Evolutionary conservation across 2,329 filamentous ascomycete genomes (phyloP).

Genomic region (Aaosphaeria pasadenensis): DNA sequence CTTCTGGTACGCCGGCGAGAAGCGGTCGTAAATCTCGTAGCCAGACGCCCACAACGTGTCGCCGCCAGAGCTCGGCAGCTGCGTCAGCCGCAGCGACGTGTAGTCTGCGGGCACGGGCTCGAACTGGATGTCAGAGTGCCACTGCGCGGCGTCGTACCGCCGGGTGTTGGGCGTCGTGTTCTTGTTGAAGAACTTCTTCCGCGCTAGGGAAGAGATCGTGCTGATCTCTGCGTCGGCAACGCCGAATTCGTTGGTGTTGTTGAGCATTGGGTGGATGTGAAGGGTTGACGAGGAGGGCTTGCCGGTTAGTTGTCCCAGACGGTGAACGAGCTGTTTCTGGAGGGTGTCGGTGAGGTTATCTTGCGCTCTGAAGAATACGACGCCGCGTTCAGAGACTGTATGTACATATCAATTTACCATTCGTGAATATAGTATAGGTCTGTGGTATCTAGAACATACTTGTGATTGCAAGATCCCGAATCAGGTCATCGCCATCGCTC

Average conservation of each 20-base stretch:
- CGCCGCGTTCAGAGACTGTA: constrained; percentile 64
- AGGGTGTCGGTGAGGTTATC: constrained; percentile 57
- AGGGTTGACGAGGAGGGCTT: constrained; percentile 57
- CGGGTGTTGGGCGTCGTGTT: constrained; percentile 30
- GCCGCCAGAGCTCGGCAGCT: constrained; percentile 30
- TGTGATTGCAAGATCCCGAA: constrained; percentile 51
- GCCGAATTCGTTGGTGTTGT: constrained; percentile 35
- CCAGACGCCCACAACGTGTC: constrained; percentile 39
- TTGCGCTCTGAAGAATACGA: constrained; percentile 68
- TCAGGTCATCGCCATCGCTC: constrained; percentile 24
- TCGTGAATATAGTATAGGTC: not conserved
- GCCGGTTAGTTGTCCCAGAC: constrained; percentile 57
- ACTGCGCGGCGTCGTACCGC: constrained; percentile 42
- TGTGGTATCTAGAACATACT: constrained; percentile 41
- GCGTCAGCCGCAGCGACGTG: constrained; percentile 29
- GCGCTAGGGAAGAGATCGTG: constrained; percentile 30
- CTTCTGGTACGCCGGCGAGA: constrained; percentile 46
- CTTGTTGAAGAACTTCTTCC: constrained; percentile 24
- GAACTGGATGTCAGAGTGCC: constrained; percentile 49
- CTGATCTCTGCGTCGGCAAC: constrained; percentile 33
- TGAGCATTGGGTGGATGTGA: constrained; percentile 61
- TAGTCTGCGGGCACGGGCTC: constrained; percentile 42
- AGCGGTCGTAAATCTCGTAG: constrained; percentile 50
- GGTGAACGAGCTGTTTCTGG: constrained; percentile 63
- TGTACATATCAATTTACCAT: no score